These are phyloP conservation scores for Yamadazyma ubonensis DNA, from an alignment of 805 yeast genomes.

Conservation along the genomic window DNA sequence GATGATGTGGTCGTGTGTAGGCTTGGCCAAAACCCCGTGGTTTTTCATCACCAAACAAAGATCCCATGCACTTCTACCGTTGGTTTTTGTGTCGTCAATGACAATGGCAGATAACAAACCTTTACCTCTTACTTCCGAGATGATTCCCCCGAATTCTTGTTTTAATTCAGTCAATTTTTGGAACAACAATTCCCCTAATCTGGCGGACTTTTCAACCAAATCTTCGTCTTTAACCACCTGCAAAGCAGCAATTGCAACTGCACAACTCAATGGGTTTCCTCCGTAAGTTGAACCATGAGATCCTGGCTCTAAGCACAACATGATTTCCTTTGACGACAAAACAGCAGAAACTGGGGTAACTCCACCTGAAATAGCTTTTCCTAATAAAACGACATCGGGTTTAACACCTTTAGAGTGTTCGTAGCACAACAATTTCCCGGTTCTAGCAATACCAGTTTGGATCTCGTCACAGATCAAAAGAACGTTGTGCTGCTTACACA, in stretches of 20 bases:
- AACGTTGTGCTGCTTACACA: slow-evolving; percentile 82
- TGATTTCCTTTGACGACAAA: slow-evolving; percentile 82
- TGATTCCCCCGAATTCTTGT: slow-evolving; percentile 50
- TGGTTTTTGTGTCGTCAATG: slow-evolving; percentile 77
- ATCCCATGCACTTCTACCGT: slow-evolving; percentile 95
- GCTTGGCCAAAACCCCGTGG: slow-evolving; percentile 89
- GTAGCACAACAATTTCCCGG: slow-evolving; percentile 89
- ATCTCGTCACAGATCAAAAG: slow-evolving; percentile 93
- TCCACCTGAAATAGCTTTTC: slow-evolving; percentile 96
- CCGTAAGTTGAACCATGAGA: slow-evolving; percentile 98
- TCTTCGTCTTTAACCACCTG: slow-evolving; percentile 87
- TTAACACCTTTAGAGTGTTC: slow-evolving; percentile 77
- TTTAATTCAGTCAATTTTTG: slow-evolving; percentile 54
- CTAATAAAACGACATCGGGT: slow-evolving; percentile 87
- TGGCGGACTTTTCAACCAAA: slow-evolving; percentile 72
- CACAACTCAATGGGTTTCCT: slow-evolving; percentile 93
- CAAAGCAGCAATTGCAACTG: slow-evolving; percentile 91
- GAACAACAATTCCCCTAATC: slow-evolving; percentile 69
- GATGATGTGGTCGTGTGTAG: slow-evolving; percentile 93
- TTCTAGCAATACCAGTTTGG: slow-evolving; percentile 97
- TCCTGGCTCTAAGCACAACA: slow-evolving; percentile 89
- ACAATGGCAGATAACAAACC: slow-evolving; percentile 91
- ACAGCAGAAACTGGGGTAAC: slow-evolving; percentile 91
- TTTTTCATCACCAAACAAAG: slow-evolving; percentile 86
- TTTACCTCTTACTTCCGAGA: slow-evolving; percentile 70